phyloP scores from a whole-genome alignment of 106 monocot species.

The Allium sativum region DNA sequence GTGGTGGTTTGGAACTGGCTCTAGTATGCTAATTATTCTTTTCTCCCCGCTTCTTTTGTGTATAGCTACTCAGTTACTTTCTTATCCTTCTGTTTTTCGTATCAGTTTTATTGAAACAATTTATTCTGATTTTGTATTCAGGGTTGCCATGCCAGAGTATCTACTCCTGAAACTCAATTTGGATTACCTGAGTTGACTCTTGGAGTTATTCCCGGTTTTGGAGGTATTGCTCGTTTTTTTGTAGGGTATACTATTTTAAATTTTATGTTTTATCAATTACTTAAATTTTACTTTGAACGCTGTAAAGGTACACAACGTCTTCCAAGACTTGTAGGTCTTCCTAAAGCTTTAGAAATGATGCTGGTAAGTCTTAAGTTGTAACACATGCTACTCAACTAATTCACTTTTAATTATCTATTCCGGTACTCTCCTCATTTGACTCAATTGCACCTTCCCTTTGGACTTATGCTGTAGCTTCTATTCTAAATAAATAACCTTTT shows the following conservation, averaged over 20 bases:
- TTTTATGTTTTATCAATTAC: slow-evolving; percentile 1
- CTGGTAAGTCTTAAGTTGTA: slow-evolving; percentile 30
- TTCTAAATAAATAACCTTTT: too few relatives aligned
- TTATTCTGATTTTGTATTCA: slow-evolving; percentile 10
- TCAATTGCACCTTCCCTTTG: too few relatives aligned
- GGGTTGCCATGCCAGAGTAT: slow-evolving; percentile 96
- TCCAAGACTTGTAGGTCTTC: slow-evolving; percentile 81
- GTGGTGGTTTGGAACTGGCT: slow-evolving; percentile 89
- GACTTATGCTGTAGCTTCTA: too few relatives aligned
- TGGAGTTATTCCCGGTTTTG: slow-evolving; percentile 95
- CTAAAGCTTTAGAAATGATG: slow-evolving; percentile 93
- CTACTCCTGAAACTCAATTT: slow-evolving; percentile 81
- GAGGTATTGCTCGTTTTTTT: slow-evolving; percentile 46
- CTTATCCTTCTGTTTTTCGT: neutral
- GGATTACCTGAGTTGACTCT: slow-evolving; percentile 90
- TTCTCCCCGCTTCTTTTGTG: neutral
- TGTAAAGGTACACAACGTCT: slow-evolving; percentile 90
- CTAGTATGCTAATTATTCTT: slow-evolving; percentile 45
- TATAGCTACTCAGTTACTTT: neutral
- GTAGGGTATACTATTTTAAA: neutral
- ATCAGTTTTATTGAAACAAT: neutral
- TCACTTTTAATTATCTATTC: too few relatives aligned
- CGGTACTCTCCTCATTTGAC: too few relatives aligned
- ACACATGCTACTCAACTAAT: neutral
- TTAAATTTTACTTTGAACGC: slow-evolving; percentile 5